phyloP scores from a whole-genome alignment of 495 filamentous ascomycete genomes.

The Hapsidospora chrysogenum region DNA sequence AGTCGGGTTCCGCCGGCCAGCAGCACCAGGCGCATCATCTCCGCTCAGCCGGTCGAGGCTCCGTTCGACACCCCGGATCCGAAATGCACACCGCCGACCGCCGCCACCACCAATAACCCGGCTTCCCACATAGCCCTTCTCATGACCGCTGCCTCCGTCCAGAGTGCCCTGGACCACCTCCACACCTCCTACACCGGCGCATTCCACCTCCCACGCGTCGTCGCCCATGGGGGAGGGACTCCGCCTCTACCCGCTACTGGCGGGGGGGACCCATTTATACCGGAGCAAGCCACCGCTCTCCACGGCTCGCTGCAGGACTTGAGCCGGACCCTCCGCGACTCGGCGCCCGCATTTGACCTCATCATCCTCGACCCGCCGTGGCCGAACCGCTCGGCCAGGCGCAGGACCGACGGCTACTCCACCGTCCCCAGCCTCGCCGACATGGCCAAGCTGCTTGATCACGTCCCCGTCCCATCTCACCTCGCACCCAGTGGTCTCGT shows the following conservation, averaged over 20 bases:
- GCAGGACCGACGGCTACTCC: constrained; percentile 44
- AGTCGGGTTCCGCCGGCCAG: constrained; percentile 8
- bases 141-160: constrained; percentile 24
- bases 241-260: neutral
- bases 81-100: constrained; percentile 7
- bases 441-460: constrained; percentile 24
- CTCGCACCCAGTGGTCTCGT: constrained; percentile 38
- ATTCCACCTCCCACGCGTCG: constrained; percentile 26
- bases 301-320: constrained; percentile 21
- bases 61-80: constrained; percentile 30
- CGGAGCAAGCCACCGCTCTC: constrained; percentile 16
- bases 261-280: too few relatives aligned
- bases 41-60: constrained; percentile 12
- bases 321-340: constrained; percentile 12
- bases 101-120: neutral
- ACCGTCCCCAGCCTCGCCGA: constrained; percentile 27
- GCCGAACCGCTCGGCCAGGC: constrained; percentile 74
- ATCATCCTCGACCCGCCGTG: constrained; percentile 86
- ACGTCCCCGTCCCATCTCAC: constrained; percentile 37
- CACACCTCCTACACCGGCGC: constrained; percentile 16
- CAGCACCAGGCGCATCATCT: constrained; percentile 18
- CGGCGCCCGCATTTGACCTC: constrained; percentile 47
- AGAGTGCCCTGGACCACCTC: constrained; percentile 21
- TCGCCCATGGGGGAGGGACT: neutral
- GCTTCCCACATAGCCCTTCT: constrained; percentile 25